Conservation (phyloP, 2,329 filamentous ascomycete species). For the Chaetomiaceae sp. region DNA sequence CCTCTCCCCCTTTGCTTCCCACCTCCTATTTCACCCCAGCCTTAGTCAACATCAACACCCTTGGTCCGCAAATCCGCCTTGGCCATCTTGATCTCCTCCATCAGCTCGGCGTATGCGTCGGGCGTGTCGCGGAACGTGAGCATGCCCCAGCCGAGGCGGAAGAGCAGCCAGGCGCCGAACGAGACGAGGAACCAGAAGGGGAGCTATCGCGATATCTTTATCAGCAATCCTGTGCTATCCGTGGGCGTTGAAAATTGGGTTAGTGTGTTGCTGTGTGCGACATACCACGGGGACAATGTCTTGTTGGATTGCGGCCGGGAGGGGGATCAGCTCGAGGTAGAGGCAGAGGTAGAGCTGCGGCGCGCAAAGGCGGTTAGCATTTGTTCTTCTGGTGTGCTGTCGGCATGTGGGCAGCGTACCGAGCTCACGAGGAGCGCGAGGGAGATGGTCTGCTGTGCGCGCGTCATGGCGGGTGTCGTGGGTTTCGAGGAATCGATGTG, state of each 20-base stretch:
- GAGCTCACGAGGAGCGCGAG: conserved; percentile 82
- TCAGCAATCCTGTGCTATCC: no score
- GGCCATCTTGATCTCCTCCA: conserved; percentile 75
- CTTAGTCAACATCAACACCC: conserved; percentile 71
- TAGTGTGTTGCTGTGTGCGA: conserved; percentile 21
- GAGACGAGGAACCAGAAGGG: conserved; percentile 90
- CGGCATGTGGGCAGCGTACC: conserved; percentile 48
- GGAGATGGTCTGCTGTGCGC: conserved; percentile 88
- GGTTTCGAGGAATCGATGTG: background rate
- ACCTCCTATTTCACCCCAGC: background rate
- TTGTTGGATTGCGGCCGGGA: conserved; percentile 71
- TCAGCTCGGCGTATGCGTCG: conserved; percentile 82
- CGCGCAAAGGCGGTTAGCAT: conserved; percentile 8
- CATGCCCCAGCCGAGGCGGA: conserved; percentile 86
- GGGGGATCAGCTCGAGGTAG: conserved; percentile 76
- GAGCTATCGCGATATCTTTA: conserved; percentile 55
- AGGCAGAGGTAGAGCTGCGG: conserved; percentile 80
- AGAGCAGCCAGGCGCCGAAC: conserved; percentile 88
- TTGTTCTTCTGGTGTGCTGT: background rate
- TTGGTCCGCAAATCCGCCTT: conserved; percentile 67
- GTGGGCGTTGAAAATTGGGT: background rate
- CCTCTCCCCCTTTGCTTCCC: background rate
- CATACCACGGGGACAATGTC: conserved; percentile 87
- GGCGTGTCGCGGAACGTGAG: conserved; percentile 96
- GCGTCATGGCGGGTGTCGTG: conserved; percentile 70